phyloP scores from a whole-genome alignment of 148 eudicot genomes.

The Drosera capensis region DNA sequence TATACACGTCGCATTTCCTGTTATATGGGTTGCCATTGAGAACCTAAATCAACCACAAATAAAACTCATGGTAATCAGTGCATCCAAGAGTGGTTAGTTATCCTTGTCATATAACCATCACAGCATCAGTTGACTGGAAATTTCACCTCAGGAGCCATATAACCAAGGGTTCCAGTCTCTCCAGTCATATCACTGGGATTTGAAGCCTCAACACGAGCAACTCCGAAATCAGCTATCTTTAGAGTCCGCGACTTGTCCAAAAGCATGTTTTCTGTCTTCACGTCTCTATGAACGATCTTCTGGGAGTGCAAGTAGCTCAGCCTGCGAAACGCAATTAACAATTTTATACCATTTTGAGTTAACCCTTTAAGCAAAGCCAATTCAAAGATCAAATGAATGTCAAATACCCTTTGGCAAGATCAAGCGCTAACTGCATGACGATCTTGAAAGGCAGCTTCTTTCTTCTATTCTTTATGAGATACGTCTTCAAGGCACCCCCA shows the following conservation, averaged over 20 bases:
- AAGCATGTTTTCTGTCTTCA: constrained; percentile 95
- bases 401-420: constrained; percentile 89
- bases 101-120: too few relatives aligned
- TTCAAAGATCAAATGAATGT: too few relatives aligned
- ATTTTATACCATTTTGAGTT: background rate
- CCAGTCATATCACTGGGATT: constrained; percentile 98
- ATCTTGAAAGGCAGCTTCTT: constrained; percentile 72
- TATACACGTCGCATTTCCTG: constrained; percentile 91
- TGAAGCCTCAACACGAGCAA: constrained; percentile 98
- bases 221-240: constrained; percentile 96
- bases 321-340: constrained; percentile 23
- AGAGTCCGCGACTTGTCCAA: constrained; percentile 83
- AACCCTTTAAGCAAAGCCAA: background rate
- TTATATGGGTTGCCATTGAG: constrained; percentile 88
- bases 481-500: constrained; percentile 64
- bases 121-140: too few relatives aligned
- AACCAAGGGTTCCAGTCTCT: constrained; percentile 96
- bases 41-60: constrained; percentile 31
- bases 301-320: constrained; percentile 88
- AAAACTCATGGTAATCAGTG: background rate
- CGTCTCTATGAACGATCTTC: constrained; percentile 96
- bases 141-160: constrained; percentile 99
- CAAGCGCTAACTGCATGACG: constrained; percentile 67
- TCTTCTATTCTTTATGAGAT: constrained; percentile 64
- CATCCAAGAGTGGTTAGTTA: background rate